Evolutionary conservation across 352 stramenopile genomes (phyloP), one percentile per base, ranked within the genome.

Genomic region (Phytophthora europaea): DNA sequence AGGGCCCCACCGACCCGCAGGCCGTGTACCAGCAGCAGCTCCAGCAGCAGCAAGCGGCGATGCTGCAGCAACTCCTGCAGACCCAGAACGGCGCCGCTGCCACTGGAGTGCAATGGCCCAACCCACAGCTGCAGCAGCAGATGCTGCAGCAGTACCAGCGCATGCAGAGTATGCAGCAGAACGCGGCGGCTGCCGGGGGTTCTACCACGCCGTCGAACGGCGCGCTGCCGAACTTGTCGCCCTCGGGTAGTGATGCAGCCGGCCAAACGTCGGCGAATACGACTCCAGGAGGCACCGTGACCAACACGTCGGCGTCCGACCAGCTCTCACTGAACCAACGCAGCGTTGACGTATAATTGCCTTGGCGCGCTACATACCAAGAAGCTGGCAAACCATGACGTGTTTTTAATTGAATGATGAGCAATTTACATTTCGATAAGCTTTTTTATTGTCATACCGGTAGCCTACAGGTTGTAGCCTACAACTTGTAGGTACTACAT

Each of bases 71-170:
- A 70, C 84, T 97, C 40, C 73, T 97, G 33, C 90, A 97, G 77
- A 89, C 93, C 50, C 88, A 95, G 77, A 85, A 77, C 34, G 83
- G 88, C 59, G 83, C 83, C 36, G 82, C 84, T 57, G 56, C 80
- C 1, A 73, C 69, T 6, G 78, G 75, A 6, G 75, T 91, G 34
- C 80, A 87, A 61, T 95, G 87, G 88, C 85, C 88, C 23, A 93
- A 91, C 67, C 86, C 84, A 54, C 90, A 97, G 56, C 59, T 95
- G 50, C 90, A 97, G 67, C 89, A 95, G 83, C 89, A 95, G 70
- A 93, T 97, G 86, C 72, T 97, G 16, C 90, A 97, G 79, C 90
- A 97, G 73, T 97, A 96, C 79, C 90, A 97, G 72, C 67, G 72
- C 3, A 79, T 79, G 68, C 87, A 96, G 72, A 84, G 79, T 40